phyloP scores from a whole-genome alignment of 352 stramenopile genomes.

The Globisporangium echinulatum region DNA sequence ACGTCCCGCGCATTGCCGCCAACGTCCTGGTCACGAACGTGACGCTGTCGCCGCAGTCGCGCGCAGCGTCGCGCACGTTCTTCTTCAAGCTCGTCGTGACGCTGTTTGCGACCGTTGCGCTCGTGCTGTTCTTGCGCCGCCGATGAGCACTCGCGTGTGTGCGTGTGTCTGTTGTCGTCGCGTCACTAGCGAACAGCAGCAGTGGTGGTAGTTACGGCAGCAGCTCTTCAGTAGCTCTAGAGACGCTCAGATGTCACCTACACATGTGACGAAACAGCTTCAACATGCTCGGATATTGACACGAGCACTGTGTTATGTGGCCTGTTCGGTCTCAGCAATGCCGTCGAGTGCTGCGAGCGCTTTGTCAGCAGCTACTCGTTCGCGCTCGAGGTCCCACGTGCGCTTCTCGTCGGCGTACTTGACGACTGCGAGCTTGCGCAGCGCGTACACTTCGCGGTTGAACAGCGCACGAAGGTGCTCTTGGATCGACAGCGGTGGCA shows the following conservation, averaged over 20 bases:
- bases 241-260: background rate
- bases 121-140: slow-evolving; percentile 47
- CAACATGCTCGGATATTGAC: no score
- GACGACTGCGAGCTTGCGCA: slow-evolving; percentile 34
- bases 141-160: slow-evolving; percentile 1
- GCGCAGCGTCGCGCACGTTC: slow-evolving; percentile 48
- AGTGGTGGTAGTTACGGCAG: background rate
- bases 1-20: slow-evolving; percentile 28
- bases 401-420: slow-evolving; percentile 38
- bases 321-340: background rate
- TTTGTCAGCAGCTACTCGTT: slow-evolving; percentile 7
- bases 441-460: slow-evolving; percentile 16
- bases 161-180: background rate
- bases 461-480: slow-evolving; percentile 27
- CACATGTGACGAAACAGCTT: no score
- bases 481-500: slow-evolving; percentile 33
- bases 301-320: no score
- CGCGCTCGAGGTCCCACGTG: slow-evolving; percentile 9
- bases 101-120: slow-evolving; percentile 45
- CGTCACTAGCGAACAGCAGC: background rate
- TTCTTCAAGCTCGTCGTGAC: slow-evolving; percentile 67
- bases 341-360: background rate
- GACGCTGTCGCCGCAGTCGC: slow-evolving; percentile 29
- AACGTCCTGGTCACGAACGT: slow-evolving; percentile 44
- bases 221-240: background rate